Evolutionary conservation across 352 stramenopile genomes (phyloP), one percentile per base, ranked within the genome.

Genomic region (Globisporangium camurandrum): DNA sequence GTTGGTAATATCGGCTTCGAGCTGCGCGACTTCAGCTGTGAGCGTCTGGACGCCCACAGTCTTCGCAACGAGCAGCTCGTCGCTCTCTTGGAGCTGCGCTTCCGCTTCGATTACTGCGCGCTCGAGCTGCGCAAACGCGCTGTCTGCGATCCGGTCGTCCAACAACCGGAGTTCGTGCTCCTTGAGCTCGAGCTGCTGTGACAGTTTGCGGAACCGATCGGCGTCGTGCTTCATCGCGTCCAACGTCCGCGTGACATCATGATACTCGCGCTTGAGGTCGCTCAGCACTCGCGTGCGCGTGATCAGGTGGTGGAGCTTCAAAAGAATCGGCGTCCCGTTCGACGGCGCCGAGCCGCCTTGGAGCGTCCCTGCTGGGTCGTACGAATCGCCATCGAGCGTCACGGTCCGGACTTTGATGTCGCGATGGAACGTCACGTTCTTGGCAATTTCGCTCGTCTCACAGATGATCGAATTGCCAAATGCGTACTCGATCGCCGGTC

Each of bases 401-500:
- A 99, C 95, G 1, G 94, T 98, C 27, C 86, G 84, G 12, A 96
- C 89, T 59, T 96, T 97, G 38, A 98, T 98, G 56, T 98, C 87
- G 24, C 67, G 56, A 59, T 94, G 76, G 49, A 94, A 94, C 0
- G 84, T 94, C 37, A 94, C 78, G 33, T 81, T 83, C 64, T 94
- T 89, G 1, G 84, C 84, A 14, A 93, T 64, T 50, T 98, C 92
- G 39, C 91, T 95, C 12, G 75, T 95, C 55, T 99, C 95, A 55
- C 97, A 98, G 42, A 99, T 94, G 54, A 99, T 78, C n/a, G 91
- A 95, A 20, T 82, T 89, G n/a, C 97, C 97, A 66, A 99, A 99
- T 8, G 97, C 93, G 62, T 99, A 98, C 59, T 99, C 87, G 67
- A 99, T 98, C 4, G 96, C 96, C 40, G 78, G 86, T 22, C 83